Percentiles rank a stretch among this genome's conserved stretches.
Evolutionary conservation across 169 alveolate genomes (phyloP).

Genomic region (Plasmodium knowlesi): DNA sequence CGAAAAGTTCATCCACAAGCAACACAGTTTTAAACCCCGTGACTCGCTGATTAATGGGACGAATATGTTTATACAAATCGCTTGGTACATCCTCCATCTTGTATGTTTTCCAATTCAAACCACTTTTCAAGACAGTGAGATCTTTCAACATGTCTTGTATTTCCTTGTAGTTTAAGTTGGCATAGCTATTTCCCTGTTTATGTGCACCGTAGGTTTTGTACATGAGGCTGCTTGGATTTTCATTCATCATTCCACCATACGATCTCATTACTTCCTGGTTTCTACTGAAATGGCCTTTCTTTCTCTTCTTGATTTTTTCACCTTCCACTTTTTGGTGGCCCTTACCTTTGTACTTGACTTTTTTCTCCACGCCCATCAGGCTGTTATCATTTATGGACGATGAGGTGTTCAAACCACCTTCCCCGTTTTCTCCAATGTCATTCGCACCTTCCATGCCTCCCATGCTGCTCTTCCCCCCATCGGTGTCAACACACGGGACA

Average conservation of each 20-base stretch:
- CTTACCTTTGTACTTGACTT: background rate
- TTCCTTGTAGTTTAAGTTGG: slow-evolving; percentile 34
- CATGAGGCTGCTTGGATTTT: slow-evolving; percentile 9
- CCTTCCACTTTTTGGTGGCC: background rate
- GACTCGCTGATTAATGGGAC: slow-evolving; percentile 82
- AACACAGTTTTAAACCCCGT: slow-evolving; percentile 79
- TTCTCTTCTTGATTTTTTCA: slow-evolving; percentile 11
- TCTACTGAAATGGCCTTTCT: background rate
- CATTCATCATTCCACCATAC: slow-evolving; percentile 7
- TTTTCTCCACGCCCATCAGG: background rate
- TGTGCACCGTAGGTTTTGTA: background rate
- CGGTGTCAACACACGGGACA: background rate
- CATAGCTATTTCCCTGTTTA: slow-evolving; percentile 11
- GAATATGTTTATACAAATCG: slow-evolving; percentile 59
- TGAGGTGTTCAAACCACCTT: background rate
- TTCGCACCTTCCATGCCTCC: background rate
- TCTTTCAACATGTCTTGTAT: slow-evolving; percentile 27
- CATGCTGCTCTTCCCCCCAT: background rate
- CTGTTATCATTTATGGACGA: background rate
- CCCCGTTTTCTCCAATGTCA: background rate
- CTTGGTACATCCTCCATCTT: slow-evolving; percentile 63
- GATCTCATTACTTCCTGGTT: background rate
- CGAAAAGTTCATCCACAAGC: slow-evolving; percentile 81
- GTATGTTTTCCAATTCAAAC: slow-evolving; percentile 68
- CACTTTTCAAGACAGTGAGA: slow-evolving; percentile 48